These are phyloP conservation scores for Didymellaceae sp. DNA, from an alignment of 2,329 filamentous ascomycete species.

Conservation along the genomic window DNA sequence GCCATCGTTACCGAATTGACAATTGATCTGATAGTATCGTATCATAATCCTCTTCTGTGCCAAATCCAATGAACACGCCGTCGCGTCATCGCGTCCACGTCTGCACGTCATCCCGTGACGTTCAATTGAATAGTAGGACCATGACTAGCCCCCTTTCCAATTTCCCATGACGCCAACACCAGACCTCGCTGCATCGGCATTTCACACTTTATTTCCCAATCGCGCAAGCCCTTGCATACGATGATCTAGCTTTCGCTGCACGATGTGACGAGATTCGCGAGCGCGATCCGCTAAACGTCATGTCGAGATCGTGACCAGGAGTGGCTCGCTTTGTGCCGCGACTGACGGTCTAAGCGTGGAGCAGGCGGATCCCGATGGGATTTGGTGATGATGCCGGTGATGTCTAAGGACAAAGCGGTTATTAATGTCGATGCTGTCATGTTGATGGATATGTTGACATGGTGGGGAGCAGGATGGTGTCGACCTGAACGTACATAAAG, in stretches of 20 bases:
- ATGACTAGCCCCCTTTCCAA: conserved; percentile 8
- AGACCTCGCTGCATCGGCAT: neutral
- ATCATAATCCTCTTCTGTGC: too few relatives aligned
- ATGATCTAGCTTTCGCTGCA: neutral
- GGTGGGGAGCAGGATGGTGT: neutral
- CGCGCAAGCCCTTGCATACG: neutral
- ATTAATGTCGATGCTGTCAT: conserved; percentile 1
- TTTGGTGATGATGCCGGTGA: neutral
- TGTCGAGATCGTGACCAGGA: neutral
- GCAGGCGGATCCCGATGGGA: neutral
- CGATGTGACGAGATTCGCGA: neutral
- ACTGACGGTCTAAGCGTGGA: conserved; percentile 1
- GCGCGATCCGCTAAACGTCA: neutral
- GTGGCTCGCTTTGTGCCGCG: neutral
- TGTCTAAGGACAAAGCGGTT: neutral
- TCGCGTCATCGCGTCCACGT: conserved; percentile 6
- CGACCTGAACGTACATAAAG: neutral
- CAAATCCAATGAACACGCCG: neutral
- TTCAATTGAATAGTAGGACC: neutral
- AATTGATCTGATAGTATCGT: too few relatives aligned
- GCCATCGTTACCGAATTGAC: too few relatives aligned
- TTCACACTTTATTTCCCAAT: neutral
- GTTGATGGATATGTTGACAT: neutral
- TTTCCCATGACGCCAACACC: conserved; percentile 11
- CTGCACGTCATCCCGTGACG: conserved; percentile 9